A percentile compares a stretch with the other conserved stretches of the same genome.
Conservation (phyloP, 495 filamentous ascomycete genomes). For the Tuber melanosporum region DNA sequence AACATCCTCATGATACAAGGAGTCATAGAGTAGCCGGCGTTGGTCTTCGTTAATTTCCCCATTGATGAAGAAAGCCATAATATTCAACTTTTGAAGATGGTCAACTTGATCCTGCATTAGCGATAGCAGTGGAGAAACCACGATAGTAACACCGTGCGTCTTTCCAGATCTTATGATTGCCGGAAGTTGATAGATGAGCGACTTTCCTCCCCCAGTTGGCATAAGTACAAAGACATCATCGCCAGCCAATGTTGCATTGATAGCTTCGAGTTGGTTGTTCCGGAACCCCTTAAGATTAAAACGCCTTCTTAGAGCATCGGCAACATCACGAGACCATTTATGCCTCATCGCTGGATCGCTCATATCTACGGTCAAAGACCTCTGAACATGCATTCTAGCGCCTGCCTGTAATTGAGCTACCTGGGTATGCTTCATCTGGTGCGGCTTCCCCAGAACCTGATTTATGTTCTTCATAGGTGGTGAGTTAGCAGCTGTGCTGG, state of each 20-base stretch:
- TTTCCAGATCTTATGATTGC: conserved; percentile 73
- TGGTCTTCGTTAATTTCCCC: conserved; percentile 58
- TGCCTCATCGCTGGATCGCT: conserved; percentile 47
- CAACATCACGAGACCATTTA: conserved; percentile 83
- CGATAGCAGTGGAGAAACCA: conserved; percentile 88
- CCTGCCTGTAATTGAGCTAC: conserved; percentile 16
- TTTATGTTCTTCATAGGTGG: conserved; percentile 23
- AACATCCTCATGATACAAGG: conserved; percentile 54
- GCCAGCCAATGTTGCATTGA: conserved; percentile 81
- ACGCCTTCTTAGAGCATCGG: conserved; percentile 62
- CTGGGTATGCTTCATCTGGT: conserved; percentile 15
- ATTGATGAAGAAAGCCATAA: conserved; percentile 71
- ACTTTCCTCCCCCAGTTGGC: conserved; percentile 97
- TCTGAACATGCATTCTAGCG: conserved; percentile 30
- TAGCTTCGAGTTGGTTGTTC: conserved; percentile 86
- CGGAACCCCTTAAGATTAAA: conserved; percentile 83
- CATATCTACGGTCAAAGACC: conserved; percentile 35
- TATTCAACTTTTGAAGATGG: conserved; percentile 66
- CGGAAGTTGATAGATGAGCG: conserved; percentile 91
- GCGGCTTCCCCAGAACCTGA: conserved; percentile 26
- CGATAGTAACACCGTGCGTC: conserved; percentile 80
- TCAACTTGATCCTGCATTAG: conserved; percentile 94
- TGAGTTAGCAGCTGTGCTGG: conserved; percentile 24
- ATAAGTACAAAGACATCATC: conserved; percentile 91
- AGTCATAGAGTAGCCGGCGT: conserved; percentile 54